These are phyloP conservation scores for Colletotrichum orbiculare DNA, from an alignment of 2,329 filamentous ascomycete genomes.

Conservation along the genomic window DNA sequence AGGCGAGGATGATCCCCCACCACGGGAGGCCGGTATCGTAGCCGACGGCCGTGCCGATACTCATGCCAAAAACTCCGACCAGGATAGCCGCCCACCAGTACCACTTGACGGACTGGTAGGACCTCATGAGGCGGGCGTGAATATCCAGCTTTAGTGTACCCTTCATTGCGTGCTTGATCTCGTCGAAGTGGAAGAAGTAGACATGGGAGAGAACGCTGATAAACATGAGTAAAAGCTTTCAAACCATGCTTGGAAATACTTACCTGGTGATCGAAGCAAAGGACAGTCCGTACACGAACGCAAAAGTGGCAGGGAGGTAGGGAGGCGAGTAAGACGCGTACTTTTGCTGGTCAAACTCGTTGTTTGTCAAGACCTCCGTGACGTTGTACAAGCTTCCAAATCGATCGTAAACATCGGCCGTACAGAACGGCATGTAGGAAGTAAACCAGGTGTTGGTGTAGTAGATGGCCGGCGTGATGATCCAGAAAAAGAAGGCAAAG, in stretches of 20 bases:
- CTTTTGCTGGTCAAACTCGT: conserved; percentile 56
- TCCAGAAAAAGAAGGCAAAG: conserved; percentile 61
- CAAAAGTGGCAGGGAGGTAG: conserved; percentile 60
- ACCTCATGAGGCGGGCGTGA: conserved; percentile 66
- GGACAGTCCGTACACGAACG: conserved; percentile 65
- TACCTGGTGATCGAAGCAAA: conserved; percentile 73
- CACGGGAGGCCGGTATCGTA: conserved; percentile 67
- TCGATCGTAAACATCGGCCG: conserved; percentile 63
- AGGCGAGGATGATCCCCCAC: conserved; percentile 61
- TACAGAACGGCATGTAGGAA: conserved; percentile 65
- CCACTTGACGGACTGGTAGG: conserved; percentile 66
- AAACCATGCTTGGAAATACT: fast-evolving
- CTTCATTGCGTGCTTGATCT: conserved; percentile 47
- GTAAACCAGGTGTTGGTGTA: conserved; percentile 69
- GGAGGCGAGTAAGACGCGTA: conserved; percentile 64
- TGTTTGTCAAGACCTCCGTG: conserved; percentile 52
- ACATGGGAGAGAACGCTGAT: conserved; percentile 54
- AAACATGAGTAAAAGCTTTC: conserved; percentile 46
- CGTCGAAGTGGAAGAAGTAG: conserved; percentile 51
- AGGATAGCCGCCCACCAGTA: conserved; percentile 69
- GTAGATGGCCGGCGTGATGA: conserved; percentile 67
- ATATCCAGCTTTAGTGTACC: conserved; percentile 33
- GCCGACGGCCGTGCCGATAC: conserved; percentile 53
- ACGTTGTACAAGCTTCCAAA: conserved; percentile 60
- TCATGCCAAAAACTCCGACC: conserved; percentile 47